Percentiles rank a stretch among this genome's conserved stretches.
Evolutionary conservation across 2,329 filamentous ascomycete genomes (phyloP).

Genomic region (Didymella glomerata): DNA sequence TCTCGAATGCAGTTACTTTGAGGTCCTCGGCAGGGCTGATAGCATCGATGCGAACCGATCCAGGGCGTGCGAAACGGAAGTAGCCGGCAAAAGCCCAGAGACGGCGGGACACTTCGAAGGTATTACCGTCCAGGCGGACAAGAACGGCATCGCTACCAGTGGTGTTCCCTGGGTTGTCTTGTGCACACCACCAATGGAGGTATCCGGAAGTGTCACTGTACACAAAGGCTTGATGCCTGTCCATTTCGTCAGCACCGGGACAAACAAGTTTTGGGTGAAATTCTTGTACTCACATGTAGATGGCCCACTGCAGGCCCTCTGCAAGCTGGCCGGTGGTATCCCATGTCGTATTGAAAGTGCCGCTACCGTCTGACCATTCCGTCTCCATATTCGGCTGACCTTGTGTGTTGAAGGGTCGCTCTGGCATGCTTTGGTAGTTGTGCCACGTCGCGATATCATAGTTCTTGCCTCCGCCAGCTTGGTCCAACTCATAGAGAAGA

Average conservation of each 20-base stretch:
- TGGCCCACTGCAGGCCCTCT: neutral
- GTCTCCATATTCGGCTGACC: slow-evolving; percentile 2
- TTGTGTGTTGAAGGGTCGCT: neutral
- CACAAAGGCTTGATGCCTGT: neutral
- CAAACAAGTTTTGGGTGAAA: neutral
- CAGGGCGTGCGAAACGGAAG: neutral
- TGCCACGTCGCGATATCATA: slow-evolving; percentile 1
- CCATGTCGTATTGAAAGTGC: neutral
- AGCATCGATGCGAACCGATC: neutral
- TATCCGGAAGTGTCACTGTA: neutral
- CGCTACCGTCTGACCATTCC: neutral
- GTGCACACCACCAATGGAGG: neutral
- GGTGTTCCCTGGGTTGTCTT: slow-evolving; percentile 1
- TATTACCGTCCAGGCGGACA: neutral
- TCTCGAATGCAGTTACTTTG: neutral
- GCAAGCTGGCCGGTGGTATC: slow-evolving; percentile 2
- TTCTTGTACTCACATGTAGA: neutral
- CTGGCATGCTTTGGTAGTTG: slow-evolving; percentile 2
- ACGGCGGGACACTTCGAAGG: neutral
- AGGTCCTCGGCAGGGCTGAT: neutral
- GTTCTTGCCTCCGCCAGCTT: neutral
- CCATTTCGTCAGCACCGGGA: neutral
- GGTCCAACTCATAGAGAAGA: neutral
- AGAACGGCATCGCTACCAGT: neutral
- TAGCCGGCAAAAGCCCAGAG: slow-evolving; percentile 1